Conservation (phyloP, 164 flowering plant species). For the Magnolia sinica region DNA sequence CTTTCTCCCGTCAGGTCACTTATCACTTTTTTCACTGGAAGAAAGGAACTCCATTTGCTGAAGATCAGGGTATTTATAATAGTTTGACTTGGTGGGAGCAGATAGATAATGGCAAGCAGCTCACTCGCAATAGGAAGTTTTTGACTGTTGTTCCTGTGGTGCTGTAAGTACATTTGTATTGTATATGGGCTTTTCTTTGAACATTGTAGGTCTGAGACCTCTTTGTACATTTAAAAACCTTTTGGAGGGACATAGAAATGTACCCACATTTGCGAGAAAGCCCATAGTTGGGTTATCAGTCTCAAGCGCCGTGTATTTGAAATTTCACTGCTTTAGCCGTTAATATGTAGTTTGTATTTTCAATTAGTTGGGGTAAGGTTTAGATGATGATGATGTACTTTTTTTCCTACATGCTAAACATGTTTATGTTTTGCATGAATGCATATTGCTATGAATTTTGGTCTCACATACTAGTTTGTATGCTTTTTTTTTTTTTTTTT, state of each 20-base stretch:
- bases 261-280: not conserved
- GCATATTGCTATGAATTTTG: not conserved
- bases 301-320: not conserved
- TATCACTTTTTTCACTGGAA: slow-evolving; percentile 59
- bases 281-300: not conserved
- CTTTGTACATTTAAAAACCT: not conserved
- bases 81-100: slow-evolving; percentile 84
- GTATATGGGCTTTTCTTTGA: not conserved
- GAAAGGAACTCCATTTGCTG: slow-evolving; percentile 77
- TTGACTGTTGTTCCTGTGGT: slow-evolving; percentile 66
- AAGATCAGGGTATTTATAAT: slow-evolving; percentile 73
- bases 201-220: not conserved
- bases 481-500: not conserved
- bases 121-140: slow-evolving; percentile 61
- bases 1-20: slow-evolving; percentile 4
- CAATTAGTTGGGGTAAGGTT: too few species aligned
- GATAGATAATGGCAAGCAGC: slow-evolving; percentile 66
- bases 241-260: not conserved
- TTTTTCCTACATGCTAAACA: too few species aligned
- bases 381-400: too few species aligned
- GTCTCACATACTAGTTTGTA: not conserved
- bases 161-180: slow-evolving; percentile 40
- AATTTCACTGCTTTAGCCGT: not conserved
- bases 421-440: not conserved
- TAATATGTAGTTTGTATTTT: too few species aligned